Percentiles rank a stretch among this genome's conserved stretches.
Conservation (phyloP, 768 basidiomycete species). For the Tricholoma bakamatsutake region DNA sequence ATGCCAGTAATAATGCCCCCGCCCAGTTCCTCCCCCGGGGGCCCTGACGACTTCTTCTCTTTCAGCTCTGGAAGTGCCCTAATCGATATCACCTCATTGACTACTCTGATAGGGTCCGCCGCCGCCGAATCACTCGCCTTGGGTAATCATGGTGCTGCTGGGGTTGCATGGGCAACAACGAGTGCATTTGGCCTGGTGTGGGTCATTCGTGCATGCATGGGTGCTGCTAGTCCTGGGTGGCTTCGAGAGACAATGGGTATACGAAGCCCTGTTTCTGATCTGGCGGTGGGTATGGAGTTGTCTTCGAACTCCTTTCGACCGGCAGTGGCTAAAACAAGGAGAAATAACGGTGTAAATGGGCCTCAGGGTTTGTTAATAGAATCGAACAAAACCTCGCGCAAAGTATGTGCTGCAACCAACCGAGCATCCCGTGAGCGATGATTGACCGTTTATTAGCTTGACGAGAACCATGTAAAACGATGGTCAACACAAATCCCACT, state of each 20-base stretch:
- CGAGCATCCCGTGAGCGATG: not conserved
- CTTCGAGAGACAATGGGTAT: constrained; percentile 21
- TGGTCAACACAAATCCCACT: not conserved
- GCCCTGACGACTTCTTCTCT: not conserved
- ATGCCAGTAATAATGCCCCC: no score
- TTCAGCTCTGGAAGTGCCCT: not conserved
- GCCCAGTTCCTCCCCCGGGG: no score
- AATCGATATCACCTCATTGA: constrained; percentile 1
- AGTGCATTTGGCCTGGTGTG: constrained; percentile 23
- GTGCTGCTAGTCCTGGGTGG: constrained; percentile 21
- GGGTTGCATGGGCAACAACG: constrained; percentile 24
- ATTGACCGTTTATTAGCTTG: not conserved
- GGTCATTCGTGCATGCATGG: constrained; percentile 21
- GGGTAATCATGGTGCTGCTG: constrained; percentile 22
- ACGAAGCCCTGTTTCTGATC: constrained; percentile 11
- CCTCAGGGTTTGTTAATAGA: not conserved
- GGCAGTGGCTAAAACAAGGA: not conserved
- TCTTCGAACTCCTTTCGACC: not conserved
- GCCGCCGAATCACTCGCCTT: constrained; percentile 20
- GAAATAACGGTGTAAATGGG: not conserved
- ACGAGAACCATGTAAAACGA: no score
- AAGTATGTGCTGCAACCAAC: not conserved
- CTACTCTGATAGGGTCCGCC: constrained; percentile 21
- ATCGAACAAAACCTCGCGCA: not conserved
- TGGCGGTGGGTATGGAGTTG: not conserved